A percentile compares a stretch with the other conserved stretches of the same genome.
phyloP scores from a whole-genome alignment of 139 green algal genomes.

The Tetradesmus lagerheimii region DNA sequence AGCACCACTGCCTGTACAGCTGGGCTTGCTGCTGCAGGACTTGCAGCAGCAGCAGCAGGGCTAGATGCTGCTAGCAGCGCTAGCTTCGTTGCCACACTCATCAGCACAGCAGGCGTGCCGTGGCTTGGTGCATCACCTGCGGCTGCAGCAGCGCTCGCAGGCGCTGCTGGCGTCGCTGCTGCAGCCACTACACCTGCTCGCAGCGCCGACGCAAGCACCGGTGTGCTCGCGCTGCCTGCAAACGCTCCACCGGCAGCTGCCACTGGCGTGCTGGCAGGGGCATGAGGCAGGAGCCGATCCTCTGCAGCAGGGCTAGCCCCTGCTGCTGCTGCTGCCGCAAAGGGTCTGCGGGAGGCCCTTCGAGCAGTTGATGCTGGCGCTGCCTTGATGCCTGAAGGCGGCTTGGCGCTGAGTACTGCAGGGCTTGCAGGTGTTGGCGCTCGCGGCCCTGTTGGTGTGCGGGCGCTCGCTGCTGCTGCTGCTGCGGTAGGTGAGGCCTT shows the following conservation, averaged over 20 bases:
- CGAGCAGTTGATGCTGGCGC: neutral
- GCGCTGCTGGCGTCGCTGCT: neutral
- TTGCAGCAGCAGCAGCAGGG: neutral
- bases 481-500: conserved; percentile 1
- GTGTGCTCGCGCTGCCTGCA: neutral
- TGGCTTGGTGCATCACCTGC: neutral
- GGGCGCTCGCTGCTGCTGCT: neutral
- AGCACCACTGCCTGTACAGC: neutral
- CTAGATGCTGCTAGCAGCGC: conserved; percentile 1
- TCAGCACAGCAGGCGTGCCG: neutral
- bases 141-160: neutral
- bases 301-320: neutral
- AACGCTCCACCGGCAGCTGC: neutral
- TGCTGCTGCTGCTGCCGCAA: neutral
- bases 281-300: neutral
- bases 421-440: neutral
- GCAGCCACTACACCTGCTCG: neutral
- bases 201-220: neutral
- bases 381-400: neutral
- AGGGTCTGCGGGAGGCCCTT: neutral
- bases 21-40: neutral
- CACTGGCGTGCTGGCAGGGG: neutral
- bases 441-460: neutral
- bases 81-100: conserved; percentile 10
- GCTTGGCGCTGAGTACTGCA: neutral